Evolutionary conservation across 2,329 filamentous ascomycete species (phyloP), one percentile per base, ranked within the genome.

Genomic region (Aspergillus ustus): DNA sequence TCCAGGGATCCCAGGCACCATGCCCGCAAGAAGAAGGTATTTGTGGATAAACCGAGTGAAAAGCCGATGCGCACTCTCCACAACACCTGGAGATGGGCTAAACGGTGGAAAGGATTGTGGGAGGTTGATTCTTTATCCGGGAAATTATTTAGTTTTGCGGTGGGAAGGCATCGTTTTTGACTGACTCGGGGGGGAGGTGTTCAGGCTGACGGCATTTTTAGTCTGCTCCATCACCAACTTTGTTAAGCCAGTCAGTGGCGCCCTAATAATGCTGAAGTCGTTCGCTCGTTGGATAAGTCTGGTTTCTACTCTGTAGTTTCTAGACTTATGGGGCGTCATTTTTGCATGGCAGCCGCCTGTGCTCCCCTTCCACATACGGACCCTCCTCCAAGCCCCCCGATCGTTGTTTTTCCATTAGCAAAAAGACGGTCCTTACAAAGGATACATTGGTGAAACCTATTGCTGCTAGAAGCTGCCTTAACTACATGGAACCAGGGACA

Each of bases 1-100:
- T 63, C 67, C 65, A 65, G 65, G 60, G 64, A 67, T 66, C 65
- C 70, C 72, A 67, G 69, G 73, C 64, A 75, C 72, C 73, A 76
- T 76, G 67, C 72, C 73, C 65, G 68, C 64, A 64, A 62, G 57
- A 57, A 17, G 34, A 15, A 22, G 17, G 29, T 46, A 17, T 50
- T 19, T 28, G 44, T 25, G 7, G 29, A 57, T 50, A 44, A 17
- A 28, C 46, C 22, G 34, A 17, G 40, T 37, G n/a, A 43, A 37
- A 22, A 57, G 28, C 45, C 59, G 48, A 57, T 49, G 46, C 52
- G 29, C 52, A 37, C 40, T 34, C 57, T 60, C 66, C 60, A 59
- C 63, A 52, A 28, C 28, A 45, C 15, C 19, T 61, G 53, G 53
- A 49, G 48, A 48, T 48, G 53, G 29, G 49, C 48, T 52, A 61